phyloP scores from a whole-genome alignment of 441 rosid genomes.

The Arabidopsis lyrata region DNA sequence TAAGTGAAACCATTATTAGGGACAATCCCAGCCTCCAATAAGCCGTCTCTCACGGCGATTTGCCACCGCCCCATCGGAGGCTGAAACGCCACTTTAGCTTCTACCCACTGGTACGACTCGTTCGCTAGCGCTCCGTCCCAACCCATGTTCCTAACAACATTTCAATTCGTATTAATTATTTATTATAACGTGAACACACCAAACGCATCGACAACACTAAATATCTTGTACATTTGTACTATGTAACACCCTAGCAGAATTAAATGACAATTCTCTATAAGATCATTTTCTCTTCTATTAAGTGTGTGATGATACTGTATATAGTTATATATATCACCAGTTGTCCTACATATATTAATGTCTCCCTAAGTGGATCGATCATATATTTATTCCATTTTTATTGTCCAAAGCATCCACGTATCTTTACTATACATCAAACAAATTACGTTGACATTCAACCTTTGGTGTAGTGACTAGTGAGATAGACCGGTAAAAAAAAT shows the following conservation, averaged over 20 bases:
- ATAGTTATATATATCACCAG: neutral
- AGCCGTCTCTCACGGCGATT: slow-evolving; percentile 76
- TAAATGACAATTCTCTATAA: neutral
- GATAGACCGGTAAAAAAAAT: neutral
- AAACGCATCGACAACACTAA: slow-evolving; percentile 7
- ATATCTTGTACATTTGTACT: neutral
- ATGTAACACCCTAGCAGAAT: neutral
- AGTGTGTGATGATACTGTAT: neutral
- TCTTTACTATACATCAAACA: neutral
- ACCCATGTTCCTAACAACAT: slow-evolving; percentile 56
- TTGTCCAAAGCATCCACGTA: neutral
- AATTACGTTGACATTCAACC: neutral
- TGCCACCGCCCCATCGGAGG: slow-evolving; percentile 81
- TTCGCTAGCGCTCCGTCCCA: slow-evolving; percentile 77
- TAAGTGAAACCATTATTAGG: slow-evolving; percentile 89
- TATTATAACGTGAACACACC: neutral
- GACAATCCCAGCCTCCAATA: slow-evolving; percentile 70
- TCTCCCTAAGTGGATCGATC: neutral
- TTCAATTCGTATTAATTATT: slow-evolving; percentile 11
- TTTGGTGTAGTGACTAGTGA: neutral
- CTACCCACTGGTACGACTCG: slow-evolving; percentile 88
- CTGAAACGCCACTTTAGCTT: slow-evolving; percentile 67
- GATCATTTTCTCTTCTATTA: no score
- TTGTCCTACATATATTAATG: slow-evolving; percentile 11
- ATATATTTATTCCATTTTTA: slow-evolving; percentile 4